Conservation (phyloP, 352 stramenopile species). For the Pythium rhizo-oryzae region DNA sequence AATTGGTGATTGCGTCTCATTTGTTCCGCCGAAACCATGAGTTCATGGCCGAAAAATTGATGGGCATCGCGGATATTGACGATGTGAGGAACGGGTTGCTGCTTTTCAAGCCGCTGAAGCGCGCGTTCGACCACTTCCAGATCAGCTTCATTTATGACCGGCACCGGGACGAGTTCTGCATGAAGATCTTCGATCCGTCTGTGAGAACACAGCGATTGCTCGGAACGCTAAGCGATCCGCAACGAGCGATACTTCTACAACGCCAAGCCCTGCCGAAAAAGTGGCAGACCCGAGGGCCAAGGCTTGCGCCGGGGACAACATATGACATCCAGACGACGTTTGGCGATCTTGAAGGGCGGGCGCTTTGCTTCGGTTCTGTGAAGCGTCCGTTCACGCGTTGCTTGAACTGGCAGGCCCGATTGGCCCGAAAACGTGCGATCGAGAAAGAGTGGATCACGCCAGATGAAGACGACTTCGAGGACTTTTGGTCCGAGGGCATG, state of each 20-base stretch:
- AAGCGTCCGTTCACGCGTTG: conserved; percentile 20
- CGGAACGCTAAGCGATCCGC: conserved; percentile 5
- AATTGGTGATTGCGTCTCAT: conserved; percentile 9
- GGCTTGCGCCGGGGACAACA: conserved; percentile 12
- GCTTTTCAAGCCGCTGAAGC: conserved; percentile 29
- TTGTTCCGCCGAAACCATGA: conserved; percentile 8
- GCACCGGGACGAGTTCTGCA: conserved; percentile 8
- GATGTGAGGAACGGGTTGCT: conserved; percentile 27
- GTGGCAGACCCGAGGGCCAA: conserved; percentile 9
- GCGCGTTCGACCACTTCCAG: conserved; percentile 25
- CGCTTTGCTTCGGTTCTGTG: conserved; percentile 10
- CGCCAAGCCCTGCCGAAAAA: conserved; percentile 14
- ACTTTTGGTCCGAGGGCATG: conserved; percentile 28
- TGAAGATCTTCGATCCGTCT: conserved; percentile 22
- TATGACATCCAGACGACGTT: conserved; percentile 15
- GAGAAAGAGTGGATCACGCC: conserved; percentile 23
- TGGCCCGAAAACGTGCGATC: conserved; percentile 18
- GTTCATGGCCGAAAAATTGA: conserved; percentile 4
- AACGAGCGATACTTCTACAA: conserved; percentile 14
- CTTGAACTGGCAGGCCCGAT: conserved; percentile 17
- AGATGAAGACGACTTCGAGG: conserved; percentile 24
- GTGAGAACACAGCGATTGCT: conserved; percentile 12
- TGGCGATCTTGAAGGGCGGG: conserved; percentile 16
- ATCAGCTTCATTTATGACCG: conserved; percentile 23
- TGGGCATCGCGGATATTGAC: conserved; percentile 16